Percentiles rank a stretch among this genome's conserved stretches.
Conservation (phyloP, 164 flowering plant genomes). For the Magnolia kwangsiensis region DNA sequence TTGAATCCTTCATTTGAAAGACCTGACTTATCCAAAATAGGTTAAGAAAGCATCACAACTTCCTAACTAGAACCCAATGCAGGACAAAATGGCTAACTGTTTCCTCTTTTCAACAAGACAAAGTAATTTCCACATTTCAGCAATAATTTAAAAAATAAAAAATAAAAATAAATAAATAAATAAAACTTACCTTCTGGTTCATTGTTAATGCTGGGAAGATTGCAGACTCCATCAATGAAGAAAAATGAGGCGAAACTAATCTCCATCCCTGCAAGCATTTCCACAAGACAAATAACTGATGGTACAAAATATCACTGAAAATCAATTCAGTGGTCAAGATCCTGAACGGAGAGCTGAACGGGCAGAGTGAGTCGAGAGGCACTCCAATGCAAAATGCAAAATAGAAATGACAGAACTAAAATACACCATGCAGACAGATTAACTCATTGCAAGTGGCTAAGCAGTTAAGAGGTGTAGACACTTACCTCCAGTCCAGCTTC, state of each 20-base stretch:
- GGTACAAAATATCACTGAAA: neutral
- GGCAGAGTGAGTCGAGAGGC: neutral
- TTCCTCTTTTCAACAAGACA: neutral
- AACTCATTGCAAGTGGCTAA: neutral
- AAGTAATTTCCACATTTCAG: neutral
- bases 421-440: neutral
- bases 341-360: neutral
- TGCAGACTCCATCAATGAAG: slow-evolving; percentile 55
- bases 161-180: neutral
- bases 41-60: too few species aligned
- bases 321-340: neutral
- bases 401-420: neutral
- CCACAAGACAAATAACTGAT: slow-evolving; percentile 3
- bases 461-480: neutral
- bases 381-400: neutral
- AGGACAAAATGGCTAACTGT: neutral
- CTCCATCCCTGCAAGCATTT: slow-evolving; percentile 68
- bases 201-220: slow-evolving; percentile 66
- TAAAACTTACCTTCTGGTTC: slow-evolving; percentile 59
- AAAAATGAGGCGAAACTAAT: slow-evolving; percentile 69
- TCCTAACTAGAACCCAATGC: too few species aligned
- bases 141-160: neutral
- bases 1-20: too few species aligned
- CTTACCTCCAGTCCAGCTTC: neutral
- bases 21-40: too few species aligned